These are phyloP conservation scores for Pilobolus umbonatus DNA, from an alignment of 192 early-diverging fungal species.

Conservation along the genomic window DNA sequence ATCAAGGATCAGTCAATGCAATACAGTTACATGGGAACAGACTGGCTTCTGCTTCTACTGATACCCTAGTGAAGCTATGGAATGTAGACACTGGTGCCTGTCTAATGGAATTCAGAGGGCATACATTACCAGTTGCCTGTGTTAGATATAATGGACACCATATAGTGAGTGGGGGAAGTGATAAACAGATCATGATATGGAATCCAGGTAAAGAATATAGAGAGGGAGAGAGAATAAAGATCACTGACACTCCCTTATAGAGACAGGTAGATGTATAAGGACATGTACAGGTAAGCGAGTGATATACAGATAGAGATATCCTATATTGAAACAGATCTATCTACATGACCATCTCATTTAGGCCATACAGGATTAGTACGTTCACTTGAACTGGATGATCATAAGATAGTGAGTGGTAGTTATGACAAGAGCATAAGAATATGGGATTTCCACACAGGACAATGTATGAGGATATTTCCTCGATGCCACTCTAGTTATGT, in stretches of 20 bases:
- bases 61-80: slow-evolving; percentile 81
- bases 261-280: slow-evolving; percentile 55
- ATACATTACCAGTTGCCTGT: slow-evolving; percentile 81
- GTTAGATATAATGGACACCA: slow-evolving; percentile 84
- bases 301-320: background rate
- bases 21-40: slow-evolving; percentile 72
- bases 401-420: slow-evolving; percentile 82
- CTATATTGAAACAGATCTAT: background rate
- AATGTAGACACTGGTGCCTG: slow-evolving; percentile 65
- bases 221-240: background rate
- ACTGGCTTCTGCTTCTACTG: slow-evolving; percentile 80
- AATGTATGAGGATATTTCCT: slow-evolving; percentile 68
- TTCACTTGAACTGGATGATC: slow-evolving; percentile 79
- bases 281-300: slow-evolving; percentile 51
- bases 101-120: slow-evolving; percentile 64
- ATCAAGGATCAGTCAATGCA: slow-evolving; percentile 95
- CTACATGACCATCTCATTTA: background rate
- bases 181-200: slow-evolving; percentile 78
- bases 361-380: slow-evolving; percentile 76
- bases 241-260: background rate
- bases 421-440: slow-evolving; percentile 95
- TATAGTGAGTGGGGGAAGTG: slow-evolving; percentile 82
- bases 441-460: slow-evolving; percentile 83
- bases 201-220: slow-evolving; percentile 32
- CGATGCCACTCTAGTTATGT: slow-evolving; percentile 89